Conservation (phyloP, 495 filamentous ascomycete species). For the Tuber brumale region DNA sequence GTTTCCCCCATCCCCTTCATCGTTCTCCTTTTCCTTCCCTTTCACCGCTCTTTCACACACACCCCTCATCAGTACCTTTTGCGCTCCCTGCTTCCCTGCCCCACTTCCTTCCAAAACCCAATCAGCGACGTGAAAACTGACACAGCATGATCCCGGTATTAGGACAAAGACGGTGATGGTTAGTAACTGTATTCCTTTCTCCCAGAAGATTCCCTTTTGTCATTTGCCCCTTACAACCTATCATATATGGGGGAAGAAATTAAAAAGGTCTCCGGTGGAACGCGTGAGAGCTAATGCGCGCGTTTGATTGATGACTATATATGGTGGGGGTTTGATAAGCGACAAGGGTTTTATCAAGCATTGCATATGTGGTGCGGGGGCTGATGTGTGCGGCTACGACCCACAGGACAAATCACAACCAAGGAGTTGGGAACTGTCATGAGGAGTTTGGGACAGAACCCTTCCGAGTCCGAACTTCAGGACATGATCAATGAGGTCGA, state of each 20-base stretch:
- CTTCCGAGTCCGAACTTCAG: conserved; percentile 95
- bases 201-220: background rate
- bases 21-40: conserved; percentile 3
- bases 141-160: conserved; percentile 10
- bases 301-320: background rate
- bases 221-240: conserved; percentile 2
- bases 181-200: conserved; percentile 47
- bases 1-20: conserved; percentile 44
- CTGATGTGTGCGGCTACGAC: conserved; percentile 9
- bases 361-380: background rate
- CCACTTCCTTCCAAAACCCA: background rate
- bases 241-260: background rate
- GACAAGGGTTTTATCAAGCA: background rate
- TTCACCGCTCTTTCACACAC: background rate
- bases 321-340: conserved; percentile 7
- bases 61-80: background rate
- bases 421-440: conserved; percentile 99
- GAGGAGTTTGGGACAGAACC: conserved; percentile 99
- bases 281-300: background rate
- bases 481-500: conserved; percentile 99
- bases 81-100: background rate
- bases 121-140: conserved; percentile 10
- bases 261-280: background rate
- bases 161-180: conserved; percentile 99
- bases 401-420: conserved; percentile 92